Base-by-base conservation (phyloP, 345 rosid species). In the Draba incana region DNA sequence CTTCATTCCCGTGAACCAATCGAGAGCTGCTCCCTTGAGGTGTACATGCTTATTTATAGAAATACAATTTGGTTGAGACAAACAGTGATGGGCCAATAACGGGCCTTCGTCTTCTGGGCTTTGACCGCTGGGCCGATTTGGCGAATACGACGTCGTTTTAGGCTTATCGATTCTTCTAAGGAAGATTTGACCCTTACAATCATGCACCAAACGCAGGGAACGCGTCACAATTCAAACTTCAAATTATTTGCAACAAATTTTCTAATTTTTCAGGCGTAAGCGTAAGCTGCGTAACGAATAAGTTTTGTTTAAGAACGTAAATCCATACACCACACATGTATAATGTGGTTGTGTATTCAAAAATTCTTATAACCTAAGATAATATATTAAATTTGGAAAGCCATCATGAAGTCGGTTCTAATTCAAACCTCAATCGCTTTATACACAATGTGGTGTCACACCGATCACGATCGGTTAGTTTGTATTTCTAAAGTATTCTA, bases 331-430 rank as follows among this genome's bases (percentile, higher is more conserved):
- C 45, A 55, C 62, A 62, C 70, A 71, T 45, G 76, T 55, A 42
- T 27, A 53, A 25, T 25, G 42, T 68, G 31, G 39, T 35, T 62
- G 62, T 45, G 13, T 33, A 52, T 47, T 43, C 31, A n/a, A 62
- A 5, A 1, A 30, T 13, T 51, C 23, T 15, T 35, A 25, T 37
- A 55, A 9, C 25, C 44, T 71, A 46, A 71, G 69, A 63, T 71
- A 71, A 63, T 63, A 57, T 72, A 65, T 57, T 49, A 42, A 57
- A 65, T 33, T 65, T 49, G 31, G 39, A 72, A 65, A 72, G 77
- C 66, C 77, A 72, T 65, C 77, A 65, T 43, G 60, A 72, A 11
- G 55, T 41, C 66, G 60, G 65, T 49, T 65, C 52, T 39, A 20
- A 11, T 72, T 57, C 71, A 57, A 57, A 72, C 66, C 24, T 56